phyloP scores from a whole-genome alignment of 257 asterid genomes.

The Penstemon barbatus region DNA sequence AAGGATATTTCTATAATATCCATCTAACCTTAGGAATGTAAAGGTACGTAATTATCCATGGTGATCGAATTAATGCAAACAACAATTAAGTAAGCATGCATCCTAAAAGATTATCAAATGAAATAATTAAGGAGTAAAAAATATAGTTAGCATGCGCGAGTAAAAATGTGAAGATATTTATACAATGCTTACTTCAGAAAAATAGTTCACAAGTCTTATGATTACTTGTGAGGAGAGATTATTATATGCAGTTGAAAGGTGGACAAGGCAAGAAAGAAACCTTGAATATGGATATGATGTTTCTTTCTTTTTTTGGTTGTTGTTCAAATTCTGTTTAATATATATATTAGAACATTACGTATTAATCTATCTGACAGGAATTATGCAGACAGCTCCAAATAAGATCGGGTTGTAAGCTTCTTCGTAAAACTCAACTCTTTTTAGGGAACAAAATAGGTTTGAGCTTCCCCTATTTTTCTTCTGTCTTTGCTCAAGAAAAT shows the following conservation, averaged over 20 bases:
- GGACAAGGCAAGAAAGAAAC: constrained; percentile 44
- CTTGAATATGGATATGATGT: constrained; percentile 23
- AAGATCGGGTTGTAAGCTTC: too few species aligned
- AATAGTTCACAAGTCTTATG: too few species aligned
- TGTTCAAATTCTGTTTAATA: constrained; percentile 10
- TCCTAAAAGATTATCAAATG: too few species aligned
- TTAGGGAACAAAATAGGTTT: constrained; percentile 50
- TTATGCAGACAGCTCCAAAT: constrained; percentile 28
- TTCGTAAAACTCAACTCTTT: constrained; percentile 41
- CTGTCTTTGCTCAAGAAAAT: constrained; percentile 30
- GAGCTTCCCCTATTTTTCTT: constrained; percentile 39
- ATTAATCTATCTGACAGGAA: constrained; percentile 18
- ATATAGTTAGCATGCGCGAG: too few species aligned
- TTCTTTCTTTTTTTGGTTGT: too few species aligned
- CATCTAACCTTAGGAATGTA: too few species aligned
- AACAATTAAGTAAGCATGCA: too few species aligned
- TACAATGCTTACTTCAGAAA: background rate
- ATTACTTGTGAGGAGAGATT: background rate
- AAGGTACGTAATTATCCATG: too few species aligned
- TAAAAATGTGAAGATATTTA: too few species aligned
- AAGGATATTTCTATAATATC: background rate
- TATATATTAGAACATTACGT: constrained; percentile 19
- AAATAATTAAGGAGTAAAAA: too few species aligned
- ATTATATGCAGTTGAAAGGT: constrained; percentile 13
- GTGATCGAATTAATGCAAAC: too few species aligned